Evolutionary conservation across 2,329 filamentous ascomycete genomes (phyloP).

Genomic region (Colletotrichum camelliae): DNA sequence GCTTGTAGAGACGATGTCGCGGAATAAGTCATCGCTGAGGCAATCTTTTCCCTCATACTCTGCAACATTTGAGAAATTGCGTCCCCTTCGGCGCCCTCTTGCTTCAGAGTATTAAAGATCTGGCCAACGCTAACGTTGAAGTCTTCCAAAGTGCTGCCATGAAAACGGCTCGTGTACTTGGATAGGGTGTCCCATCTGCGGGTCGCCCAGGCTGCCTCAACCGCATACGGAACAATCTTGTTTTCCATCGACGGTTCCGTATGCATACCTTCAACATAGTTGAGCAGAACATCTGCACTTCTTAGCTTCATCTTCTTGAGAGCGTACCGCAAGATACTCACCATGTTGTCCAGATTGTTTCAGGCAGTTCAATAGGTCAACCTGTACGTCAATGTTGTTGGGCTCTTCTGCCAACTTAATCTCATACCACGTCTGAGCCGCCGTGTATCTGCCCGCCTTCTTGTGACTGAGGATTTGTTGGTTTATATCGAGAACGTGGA

Average conservation of each 20-base stretch:
- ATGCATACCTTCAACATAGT: conserved; percentile 82
- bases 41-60: conserved; percentile 71
- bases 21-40: conserved; percentile 76
- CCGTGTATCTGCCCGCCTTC: conserved; percentile 91
- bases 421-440: conserved; percentile 98
- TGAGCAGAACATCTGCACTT: conserved; percentile 77
- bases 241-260: conserved; percentile 56
- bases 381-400: conserved; percentile 76
- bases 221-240: conserved; percentile 79
- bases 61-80: conserved; percentile 63
- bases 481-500: conserved; percentile 87
- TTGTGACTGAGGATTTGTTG: conserved; percentile 93
- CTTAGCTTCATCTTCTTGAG: background rate
- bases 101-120: conserved; percentile 63
- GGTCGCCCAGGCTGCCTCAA: conserved; percentile 92
- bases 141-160: conserved; percentile 61
- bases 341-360: conserved; percentile 96
- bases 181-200: conserved; percentile 79
- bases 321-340: conserved; percentile 44
- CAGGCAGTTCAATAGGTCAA: conserved; percentile 84
- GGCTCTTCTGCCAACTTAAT: conserved; percentile 83
- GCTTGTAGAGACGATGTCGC: conserved; percentile 82
- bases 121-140: conserved; percentile 83
- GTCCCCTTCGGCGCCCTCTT: conserved; percentile 51
- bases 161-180: conserved; percentile 65